Percentiles rank a stretch among this genome's conserved stretches.
These are phyloP conservation scores for Eleusine indica DNA, from an alignment of 176 grass and related monocot species.

Conservation along the genomic window DNA sequence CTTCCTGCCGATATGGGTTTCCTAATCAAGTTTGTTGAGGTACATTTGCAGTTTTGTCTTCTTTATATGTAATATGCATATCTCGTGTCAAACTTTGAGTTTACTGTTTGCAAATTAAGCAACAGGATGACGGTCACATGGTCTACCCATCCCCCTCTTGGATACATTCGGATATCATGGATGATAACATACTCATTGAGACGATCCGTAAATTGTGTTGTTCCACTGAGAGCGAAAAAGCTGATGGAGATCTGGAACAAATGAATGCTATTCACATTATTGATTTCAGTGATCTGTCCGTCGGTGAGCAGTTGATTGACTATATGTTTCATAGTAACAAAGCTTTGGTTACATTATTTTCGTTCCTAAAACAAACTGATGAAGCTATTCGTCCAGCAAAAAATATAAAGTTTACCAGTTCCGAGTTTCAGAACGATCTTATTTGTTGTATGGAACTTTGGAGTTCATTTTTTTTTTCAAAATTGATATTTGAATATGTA, in stretches of 20 bases:
- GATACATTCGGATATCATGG: conserved; percentile 99
- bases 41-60: conserved; percentile 42
- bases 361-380: conserved; percentile 7
- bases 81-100: conserved; percentile 6
- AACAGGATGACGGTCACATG: conserved; percentile 62
- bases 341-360: conserved; percentile 7
- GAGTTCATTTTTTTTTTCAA: neutral
- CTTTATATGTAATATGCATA: conserved; percentile 1
- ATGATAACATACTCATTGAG: conserved; percentile 90
- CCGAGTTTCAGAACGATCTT: neutral
- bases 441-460: neutral
- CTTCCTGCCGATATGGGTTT: conserved; percentile 58
- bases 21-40: conserved; percentile 76
- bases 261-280: conserved; percentile 82
- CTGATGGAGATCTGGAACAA: conserved; percentile 41
- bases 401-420: neutral
- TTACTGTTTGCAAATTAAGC: conserved; percentile 41
- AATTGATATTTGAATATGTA: neutral
- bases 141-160: conserved; percentile 64
- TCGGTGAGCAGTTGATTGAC: conserved; percentile 57
- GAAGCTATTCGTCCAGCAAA: neutral
- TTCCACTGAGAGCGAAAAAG: conserved; percentile 39
- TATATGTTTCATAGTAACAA: conserved; percentile 19
- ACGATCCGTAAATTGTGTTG: conserved; percentile 31
- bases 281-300: conserved; percentile 88